Base-by-base conservation (phyloP, 768 basidiomycete genomes). In the Obba rivulosa region DNA sequence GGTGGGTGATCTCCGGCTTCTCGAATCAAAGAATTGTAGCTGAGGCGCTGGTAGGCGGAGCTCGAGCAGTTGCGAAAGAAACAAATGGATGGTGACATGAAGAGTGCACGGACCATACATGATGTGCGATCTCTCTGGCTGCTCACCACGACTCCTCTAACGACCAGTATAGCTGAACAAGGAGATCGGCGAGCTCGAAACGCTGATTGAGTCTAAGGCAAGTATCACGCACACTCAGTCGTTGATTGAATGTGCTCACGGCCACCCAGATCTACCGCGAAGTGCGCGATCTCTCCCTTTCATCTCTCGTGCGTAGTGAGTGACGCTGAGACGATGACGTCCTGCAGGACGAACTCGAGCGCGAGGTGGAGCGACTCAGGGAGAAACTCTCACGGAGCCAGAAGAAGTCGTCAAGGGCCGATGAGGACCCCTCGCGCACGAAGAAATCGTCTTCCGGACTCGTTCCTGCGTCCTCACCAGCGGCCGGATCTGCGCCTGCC, bases 131-230 rank as follows among this genome's bases (percentile, higher is more conserved):
- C 20, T 3, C 46, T 17, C 16, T 34, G n/a, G 24, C 18, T 18
- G 21, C n/a, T 38, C 36, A 25, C 23, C 21, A 2, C 24, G 10
- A 39, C 21, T 38, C 25, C 54, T 39, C 46, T 55, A 41, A 49
- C 43, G 37, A 43, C 40, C 25, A 16, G 54, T 36, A 16, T 55
- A 94, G 90, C 77, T 93, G 51, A 86, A 90, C 67, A 88, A 92
- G 59, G 92, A 97, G 69, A 87, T 98, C 43, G 81, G 84, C 46
- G 93, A 97, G 62, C 76, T 97, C 17, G 95, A 98, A 66, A 78
- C 85, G 34, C 73, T 99, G 36, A 83, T 97, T n/a, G 95, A 99
- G 63, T 79, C 89, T 46, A 97, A 96, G 80, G 91, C 90, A 51
- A 61, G 57, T 48, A n/a, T 66, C 17, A 18, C 14, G 1, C 40